Base-by-base conservation (phyloP, 176 grass and related monocot species). In the Carex parvula region DNA sequence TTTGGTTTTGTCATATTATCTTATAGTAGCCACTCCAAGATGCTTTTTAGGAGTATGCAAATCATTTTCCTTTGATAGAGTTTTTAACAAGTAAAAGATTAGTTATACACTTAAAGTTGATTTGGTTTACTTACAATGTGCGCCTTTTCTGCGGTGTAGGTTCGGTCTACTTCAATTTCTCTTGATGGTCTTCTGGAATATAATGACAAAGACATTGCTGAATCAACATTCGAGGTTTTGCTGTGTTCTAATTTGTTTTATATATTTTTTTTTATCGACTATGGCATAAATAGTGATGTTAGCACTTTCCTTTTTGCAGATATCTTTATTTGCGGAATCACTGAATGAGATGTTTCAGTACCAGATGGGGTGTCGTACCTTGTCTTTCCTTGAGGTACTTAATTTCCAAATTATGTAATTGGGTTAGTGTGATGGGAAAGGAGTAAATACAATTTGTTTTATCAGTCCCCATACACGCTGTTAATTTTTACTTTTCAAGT, bases 261-360 rank as follows among this genome's bases (percentile, higher is more conserved):
- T 12, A 0, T 37, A 58, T 35, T 3, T 71, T 21, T 24, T 20
- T 75, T 37, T 3, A 24, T 22, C 75, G 37, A 39, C 37, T 39
- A 54, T 61, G 50, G 41, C 42, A 66, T 55, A 78, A 32, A 59
- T n/a, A 59, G 15, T 75, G 64, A 66, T 30, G 35, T 29, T 62
- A 42, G 6, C 55, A n/a, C 21, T 64, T 76, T 84, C 79, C 18
- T 57, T 21, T 75, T 72, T 94, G 77, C 90, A 99, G 97, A 90
- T 99, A 88, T 96, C 97, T 65, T 84, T 99, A 50, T 99, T 99
- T 84, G 97, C 97, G 0, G 97, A 99, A 69, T 89, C 97, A 1
- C 91, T 99, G 72, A 86, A 90, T 79, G 97, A 99, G 93, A 99
- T 99, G 97, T 94, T 99, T 92, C 97, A 96, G 37, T 90, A 94